Evolutionary conservation across 1,284 basidiomycete genomes (phyloP).

Genomic region (Fomitopsis schrenkii): DNA sequence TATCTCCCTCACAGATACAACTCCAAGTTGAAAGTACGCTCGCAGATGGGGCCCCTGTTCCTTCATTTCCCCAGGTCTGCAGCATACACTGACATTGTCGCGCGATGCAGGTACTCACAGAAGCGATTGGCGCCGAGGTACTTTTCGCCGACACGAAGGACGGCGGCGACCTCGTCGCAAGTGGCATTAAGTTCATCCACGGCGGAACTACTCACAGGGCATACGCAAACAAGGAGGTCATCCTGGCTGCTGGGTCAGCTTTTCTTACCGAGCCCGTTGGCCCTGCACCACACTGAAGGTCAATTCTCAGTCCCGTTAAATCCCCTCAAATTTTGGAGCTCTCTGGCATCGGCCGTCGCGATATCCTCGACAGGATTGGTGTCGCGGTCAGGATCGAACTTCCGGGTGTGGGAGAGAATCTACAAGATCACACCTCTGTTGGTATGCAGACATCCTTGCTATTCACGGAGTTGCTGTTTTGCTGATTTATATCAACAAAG

Average conservation of each 20-base stretch:
- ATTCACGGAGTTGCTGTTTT: background rate
- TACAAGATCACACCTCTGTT: conserved; percentile 31
- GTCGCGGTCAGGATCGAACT: conserved; percentile 24
- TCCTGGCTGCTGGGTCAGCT: conserved; percentile 22
- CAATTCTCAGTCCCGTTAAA: conserved; percentile 16
- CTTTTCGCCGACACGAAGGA: conserved; percentile 5
- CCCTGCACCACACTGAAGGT: background rate
- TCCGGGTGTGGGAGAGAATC: conserved; percentile 31
- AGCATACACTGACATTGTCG: background rate
- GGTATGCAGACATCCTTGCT: conserved; percentile 2
- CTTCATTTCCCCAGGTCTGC: background rate
- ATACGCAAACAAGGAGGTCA: conserved; percentile 20
- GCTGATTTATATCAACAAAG: background rate
- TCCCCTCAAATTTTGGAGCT: conserved; percentile 36
- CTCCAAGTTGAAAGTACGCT: conserved; percentile 12
- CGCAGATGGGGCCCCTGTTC: background rate
- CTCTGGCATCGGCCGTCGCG: conserved; percentile 32
- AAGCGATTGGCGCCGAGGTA: conserved; percentile 6
- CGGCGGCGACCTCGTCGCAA: conserved; percentile 14
- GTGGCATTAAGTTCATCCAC: conserved; percentile 23
- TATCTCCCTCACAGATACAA: conserved; percentile 17
- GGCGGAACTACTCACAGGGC: conserved; percentile 14
- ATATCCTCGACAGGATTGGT: conserved; percentile 26
- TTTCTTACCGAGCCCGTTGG: background rate
- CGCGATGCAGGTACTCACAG: conserved; percentile 9